phyloP scores from a whole-genome alignment of 2,329 filamentous ascomycete species.

The Phaeosphaeriaceae sp. region DNA sequence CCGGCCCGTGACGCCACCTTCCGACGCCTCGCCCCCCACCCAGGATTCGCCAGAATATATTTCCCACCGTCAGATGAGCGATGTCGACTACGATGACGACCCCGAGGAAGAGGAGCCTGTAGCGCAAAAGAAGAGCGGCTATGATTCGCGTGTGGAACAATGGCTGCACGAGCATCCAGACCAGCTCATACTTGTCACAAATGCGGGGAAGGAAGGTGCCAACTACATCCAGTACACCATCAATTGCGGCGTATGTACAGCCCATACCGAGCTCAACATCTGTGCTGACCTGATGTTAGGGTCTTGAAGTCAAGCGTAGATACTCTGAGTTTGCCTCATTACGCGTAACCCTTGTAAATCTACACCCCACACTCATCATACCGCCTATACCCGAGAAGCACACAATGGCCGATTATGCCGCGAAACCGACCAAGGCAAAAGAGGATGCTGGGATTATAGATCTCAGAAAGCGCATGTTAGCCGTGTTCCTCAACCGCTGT shows the following conservation, averaged over 20 bases:
- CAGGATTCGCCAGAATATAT: constrained; percentile 67
- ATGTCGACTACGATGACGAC: constrained; percentile 63
- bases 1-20: constrained; percentile 67
- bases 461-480: constrained; percentile 93
- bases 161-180: constrained; percentile 95
- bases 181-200: constrained; percentile 86
- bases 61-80: constrained; percentile 61
- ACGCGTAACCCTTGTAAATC: constrained; percentile 82
- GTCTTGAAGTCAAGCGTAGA: constrained; percentile 89
- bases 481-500: constrained; percentile 93
- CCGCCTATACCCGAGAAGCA: constrained; percentile 99
- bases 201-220: constrained; percentile 92
- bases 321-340: constrained; percentile 97
- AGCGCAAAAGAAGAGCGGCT: constrained; percentile 77
- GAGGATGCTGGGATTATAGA: constrained; percentile 98
- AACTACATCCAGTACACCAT: constrained; percentile 98
- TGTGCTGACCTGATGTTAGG: constrained; percentile 59
- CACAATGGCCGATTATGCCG: constrained; percentile 97
- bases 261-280: constrained; percentile 2
- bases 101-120: constrained; percentile 52
- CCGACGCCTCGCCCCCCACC: constrained; percentile 73
- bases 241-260: constrained; percentile 76
- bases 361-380: constrained; percentile 94
- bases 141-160: constrained; percentile 95
- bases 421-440: constrained; percentile 96